phyloP scores from a whole-genome alignment of 78 protist species.

The Dictyostelium citrinum region DNA sequence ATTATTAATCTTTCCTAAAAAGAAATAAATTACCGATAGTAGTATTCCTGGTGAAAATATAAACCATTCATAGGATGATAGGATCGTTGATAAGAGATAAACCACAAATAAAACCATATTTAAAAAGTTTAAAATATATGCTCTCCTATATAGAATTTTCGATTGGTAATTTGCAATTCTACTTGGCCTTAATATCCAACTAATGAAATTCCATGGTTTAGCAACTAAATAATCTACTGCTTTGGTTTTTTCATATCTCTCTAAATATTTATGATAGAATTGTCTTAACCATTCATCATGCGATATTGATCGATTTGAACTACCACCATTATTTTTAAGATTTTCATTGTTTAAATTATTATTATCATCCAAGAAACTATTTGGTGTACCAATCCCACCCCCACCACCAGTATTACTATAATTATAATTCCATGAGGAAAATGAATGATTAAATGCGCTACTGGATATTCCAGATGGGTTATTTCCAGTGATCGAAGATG shows the following conservation, averaged over 20 bases:
- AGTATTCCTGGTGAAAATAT: slow-evolving; percentile 31
- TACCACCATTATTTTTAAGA: neutral
- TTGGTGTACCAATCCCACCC: neutral
- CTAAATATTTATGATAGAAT: neutral
- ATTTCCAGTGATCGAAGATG: neutral
- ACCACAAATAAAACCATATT: neutral
- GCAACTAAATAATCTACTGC: neutral
- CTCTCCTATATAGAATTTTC: slow-evolving; percentile 34
- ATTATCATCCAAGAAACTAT: neutral
- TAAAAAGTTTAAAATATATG: neutral
- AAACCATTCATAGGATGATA: slow-evolving; percentile 2
- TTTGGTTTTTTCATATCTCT: neutral
- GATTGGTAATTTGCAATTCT: slow-evolving; percentile 18
- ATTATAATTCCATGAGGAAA: neutral
- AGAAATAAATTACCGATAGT: neutral
- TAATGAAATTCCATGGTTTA: neutral
- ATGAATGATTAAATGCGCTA: slow-evolving; percentile 1
- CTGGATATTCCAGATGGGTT: neutral
- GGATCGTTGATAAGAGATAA: neutral
- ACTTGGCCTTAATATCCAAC: slow-evolving; percentile 5
- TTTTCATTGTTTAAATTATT: no score
- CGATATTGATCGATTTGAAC: neutral
- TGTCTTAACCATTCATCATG: slow-evolving; percentile 3
- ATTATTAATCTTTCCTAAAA: slow-evolving; percentile 11
- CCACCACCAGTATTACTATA: neutral